phyloP scores from a whole-genome alignment of 768 basidiomycete genomes.

The Suillus bovinus region DNA sequence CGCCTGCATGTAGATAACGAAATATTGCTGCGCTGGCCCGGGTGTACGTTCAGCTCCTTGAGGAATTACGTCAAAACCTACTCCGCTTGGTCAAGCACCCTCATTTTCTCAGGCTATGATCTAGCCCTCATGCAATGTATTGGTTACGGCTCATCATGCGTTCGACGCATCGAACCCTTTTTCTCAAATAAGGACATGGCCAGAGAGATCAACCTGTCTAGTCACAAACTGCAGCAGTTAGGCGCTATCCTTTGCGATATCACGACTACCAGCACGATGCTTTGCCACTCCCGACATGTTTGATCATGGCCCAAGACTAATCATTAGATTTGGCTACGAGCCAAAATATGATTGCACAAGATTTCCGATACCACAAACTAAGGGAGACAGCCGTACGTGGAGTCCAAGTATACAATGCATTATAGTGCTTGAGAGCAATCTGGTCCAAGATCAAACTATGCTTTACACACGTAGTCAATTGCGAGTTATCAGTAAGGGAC shows the following conservation, averaged over 20 bases:
- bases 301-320: background rate
- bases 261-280: background rate
- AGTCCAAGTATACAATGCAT: background rate
- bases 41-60: too few species aligned
- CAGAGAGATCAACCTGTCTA: background rate
- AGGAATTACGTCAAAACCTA: constrained; percentile 91
- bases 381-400: background rate
- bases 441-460: background rate
- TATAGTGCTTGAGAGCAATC: background rate
- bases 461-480: background rate
- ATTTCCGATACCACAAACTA: background rate
- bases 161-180: background rate
- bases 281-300: background rate
- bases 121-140: constrained; percentile 57
- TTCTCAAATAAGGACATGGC: background rate
- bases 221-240: too few species aligned
- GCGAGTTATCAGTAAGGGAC: background rate
- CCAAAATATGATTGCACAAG: background rate
- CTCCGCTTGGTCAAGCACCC: constrained; percentile 64
- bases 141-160: constrained; percentile 42
- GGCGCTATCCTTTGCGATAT: background rate
- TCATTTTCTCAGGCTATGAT: constrained; percentile 75
- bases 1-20: constrained; percentile 95
- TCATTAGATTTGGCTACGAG: background rate
- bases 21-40: too few species aligned